Conservation (phyloP, 805 yeast species). For the Huiozyma naganishii region DNA sequence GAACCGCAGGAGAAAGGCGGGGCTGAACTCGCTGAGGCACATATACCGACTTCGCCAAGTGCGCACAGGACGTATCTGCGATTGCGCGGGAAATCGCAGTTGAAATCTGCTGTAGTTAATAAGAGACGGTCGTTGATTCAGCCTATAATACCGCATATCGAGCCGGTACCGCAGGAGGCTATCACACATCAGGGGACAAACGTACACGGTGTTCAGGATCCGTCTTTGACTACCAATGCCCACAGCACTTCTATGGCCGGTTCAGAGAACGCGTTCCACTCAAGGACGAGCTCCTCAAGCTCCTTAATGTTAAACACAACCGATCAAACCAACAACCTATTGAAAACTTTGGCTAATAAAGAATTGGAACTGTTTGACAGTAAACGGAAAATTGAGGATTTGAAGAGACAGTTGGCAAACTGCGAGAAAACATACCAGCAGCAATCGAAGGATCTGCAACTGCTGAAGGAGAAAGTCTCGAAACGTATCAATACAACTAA, state of each 20-base stretch:
- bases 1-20: too few relatives aligned
- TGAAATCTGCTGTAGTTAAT: conserved; percentile 3
- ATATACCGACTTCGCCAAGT: too few relatives aligned
- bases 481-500: conserved; percentile 5
- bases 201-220: too few relatives aligned
- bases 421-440: conserved; percentile 43
- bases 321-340: conserved; percentile 39
- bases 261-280: conserved; percentile 7
- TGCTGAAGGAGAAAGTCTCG: conserved; percentile 27
- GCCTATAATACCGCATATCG: conserved; percentile 16
- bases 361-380: conserved; percentile 60
- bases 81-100: too few relatives aligned
- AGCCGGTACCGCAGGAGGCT: background rate
- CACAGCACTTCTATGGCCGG: background rate
- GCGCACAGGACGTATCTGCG: too few relatives aligned
- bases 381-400: conserved; percentile 41
- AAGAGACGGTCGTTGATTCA: conserved; percentile 22
- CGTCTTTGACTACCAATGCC: background rate
- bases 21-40: too few relatives aligned
- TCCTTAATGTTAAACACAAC: conserved; percentile 8
- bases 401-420: conserved; percentile 35
- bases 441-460: conserved; percentile 26
- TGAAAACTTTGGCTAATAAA: conserved; percentile 53
- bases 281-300: conserved; percentile 10
- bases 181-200: too few relatives aligned